Percentiles rank a stretch among this genome's conserved stretches.
Conservation (phyloP, 2,329 filamentous ascomycete species). For the Dactylonectria estremocensis region DNA sequence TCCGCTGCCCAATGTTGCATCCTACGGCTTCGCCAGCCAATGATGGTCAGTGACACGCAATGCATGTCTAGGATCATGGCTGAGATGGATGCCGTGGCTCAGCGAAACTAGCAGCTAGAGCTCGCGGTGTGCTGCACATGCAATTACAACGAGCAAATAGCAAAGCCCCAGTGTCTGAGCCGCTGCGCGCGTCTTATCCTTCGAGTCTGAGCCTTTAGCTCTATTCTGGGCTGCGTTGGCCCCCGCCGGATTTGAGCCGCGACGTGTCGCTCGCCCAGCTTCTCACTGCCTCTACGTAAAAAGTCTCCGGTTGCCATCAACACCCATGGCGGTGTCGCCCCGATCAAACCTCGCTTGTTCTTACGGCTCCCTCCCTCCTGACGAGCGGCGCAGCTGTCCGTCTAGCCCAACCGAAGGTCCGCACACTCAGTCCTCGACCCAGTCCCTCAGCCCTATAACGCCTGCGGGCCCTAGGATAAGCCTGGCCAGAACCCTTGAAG, state of each 20-base stretch:
- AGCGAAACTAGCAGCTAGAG: constrained; percentile 34
- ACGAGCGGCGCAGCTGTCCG: constrained; percentile 30
- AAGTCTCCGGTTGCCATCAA: constrained; percentile 30
- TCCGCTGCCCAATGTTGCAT: constrained; percentile 38
- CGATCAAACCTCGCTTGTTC: constrained; percentile 23
- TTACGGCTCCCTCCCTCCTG: constrained; percentile 29
- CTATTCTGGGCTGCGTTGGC: constrained; percentile 34
- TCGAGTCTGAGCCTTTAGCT: constrained; percentile 36
- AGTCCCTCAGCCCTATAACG: constrained; percentile 46
- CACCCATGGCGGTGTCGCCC: constrained; percentile 22
- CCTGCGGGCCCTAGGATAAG: constrained; percentile 27
- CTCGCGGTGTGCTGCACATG: constrained; percentile 21
- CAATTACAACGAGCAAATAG: constrained; percentile 26
- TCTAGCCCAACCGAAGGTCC: constrained; percentile 36
- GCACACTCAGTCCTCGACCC: constrained; percentile 37
- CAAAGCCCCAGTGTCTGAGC: constrained; percentile 23
- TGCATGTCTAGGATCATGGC: constrained; percentile 28
- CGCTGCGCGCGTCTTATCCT: constrained; percentile 31
- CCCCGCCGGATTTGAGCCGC: constrained; percentile 23
- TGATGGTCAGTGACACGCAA: constrained; percentile 27
- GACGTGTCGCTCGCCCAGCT: constrained; percentile 28
- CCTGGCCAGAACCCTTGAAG: constrained; percentile 33
- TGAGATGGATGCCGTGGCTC: constrained; percentile 32
- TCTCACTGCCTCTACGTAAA: constrained; percentile 23
- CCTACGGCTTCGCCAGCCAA: constrained; percentile 33